Percentiles rank a stretch among this genome's conserved stretches.
These are phyloP conservation scores for Casuarina glauca DNA, from an alignment of 306 rosid genomes.

Conservation along the genomic window DNA sequence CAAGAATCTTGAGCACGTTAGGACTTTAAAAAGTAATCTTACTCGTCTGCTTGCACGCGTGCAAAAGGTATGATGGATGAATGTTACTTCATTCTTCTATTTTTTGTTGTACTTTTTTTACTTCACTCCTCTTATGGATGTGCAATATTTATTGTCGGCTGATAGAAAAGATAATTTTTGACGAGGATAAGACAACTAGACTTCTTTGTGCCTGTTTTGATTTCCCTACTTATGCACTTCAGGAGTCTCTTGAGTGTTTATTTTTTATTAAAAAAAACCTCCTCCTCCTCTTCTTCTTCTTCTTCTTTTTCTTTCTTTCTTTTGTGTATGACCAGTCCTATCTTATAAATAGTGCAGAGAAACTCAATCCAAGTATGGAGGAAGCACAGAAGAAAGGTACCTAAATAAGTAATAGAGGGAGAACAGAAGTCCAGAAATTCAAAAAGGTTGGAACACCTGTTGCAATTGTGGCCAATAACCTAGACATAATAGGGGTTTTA, in stretches of 20 bases:
- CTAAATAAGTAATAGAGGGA: too few species aligned
- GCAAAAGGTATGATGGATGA: constrained; percentile 66
- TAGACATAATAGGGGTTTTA: too few species aligned
- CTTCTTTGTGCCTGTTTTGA: not conserved
- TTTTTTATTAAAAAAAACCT: too few species aligned
- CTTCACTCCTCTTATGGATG: not conserved
- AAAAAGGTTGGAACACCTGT: too few species aligned
- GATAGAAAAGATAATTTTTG: constrained; percentile 12
- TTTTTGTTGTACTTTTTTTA: constrained; percentile 4
- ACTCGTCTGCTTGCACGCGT: constrained; percentile 91
- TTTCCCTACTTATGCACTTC: not conserved
- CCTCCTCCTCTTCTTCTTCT: not conserved
- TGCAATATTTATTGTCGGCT: not conserved
- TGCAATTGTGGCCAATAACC: too few species aligned
- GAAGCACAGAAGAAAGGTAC: too few species aligned
- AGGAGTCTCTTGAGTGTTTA: not conserved
- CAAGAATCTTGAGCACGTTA: constrained; percentile 91
- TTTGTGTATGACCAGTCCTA: too few species aligned
- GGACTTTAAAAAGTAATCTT: constrained; percentile 95
- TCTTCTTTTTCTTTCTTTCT: not conserved
- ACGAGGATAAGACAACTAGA: not conserved
- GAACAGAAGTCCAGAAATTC: too few species aligned
- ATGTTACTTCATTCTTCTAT: not conserved
- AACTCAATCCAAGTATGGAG: too few species aligned
- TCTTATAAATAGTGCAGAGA: too few species aligned